phyloP scores from a whole-genome alignment of 352 stramenopile species.

The Blastocystis hominis region DNA sequence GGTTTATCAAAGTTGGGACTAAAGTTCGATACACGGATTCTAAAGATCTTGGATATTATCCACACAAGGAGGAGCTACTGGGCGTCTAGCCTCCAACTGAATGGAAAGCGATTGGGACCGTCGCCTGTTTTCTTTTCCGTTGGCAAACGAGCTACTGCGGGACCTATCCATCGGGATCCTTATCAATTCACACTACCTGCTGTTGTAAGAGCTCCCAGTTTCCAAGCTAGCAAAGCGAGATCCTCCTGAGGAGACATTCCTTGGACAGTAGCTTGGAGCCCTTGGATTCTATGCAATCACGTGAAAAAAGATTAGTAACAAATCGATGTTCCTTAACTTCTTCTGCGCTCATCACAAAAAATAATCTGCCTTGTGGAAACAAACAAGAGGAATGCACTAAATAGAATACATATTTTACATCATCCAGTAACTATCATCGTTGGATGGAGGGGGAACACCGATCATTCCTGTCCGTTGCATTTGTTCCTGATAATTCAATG shows the following conservation, averaged over 20 bases:
- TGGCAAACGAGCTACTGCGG: background rate
- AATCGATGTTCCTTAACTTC: background rate
- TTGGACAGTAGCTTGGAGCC: background rate
- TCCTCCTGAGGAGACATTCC: background rate
- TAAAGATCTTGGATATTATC: background rate
- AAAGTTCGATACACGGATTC: slow-evolving; percentile 33
- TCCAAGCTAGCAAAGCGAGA: background rate
- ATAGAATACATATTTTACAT: slow-evolving; percentile 21
- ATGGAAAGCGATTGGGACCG: slow-evolving; percentile 43
- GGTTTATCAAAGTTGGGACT: slow-evolving; percentile 46
- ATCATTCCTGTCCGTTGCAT: slow-evolving; percentile 29
- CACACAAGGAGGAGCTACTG: background rate
- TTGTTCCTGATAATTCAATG: slow-evolving; percentile 9
- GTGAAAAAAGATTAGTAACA: background rate
- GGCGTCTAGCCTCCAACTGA: background rate
- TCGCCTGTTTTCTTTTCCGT: background rate
- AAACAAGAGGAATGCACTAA: background rate
- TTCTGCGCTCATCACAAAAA: background rate
- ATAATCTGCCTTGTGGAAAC: background rate
- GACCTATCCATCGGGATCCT: background rate
- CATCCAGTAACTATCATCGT: slow-evolving; percentile 2
- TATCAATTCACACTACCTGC: background rate
- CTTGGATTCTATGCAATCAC: slow-evolving; percentile 27
- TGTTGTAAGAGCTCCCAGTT: background rate
- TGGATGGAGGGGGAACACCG: background rate